Conservation (phyloP, 345 rosid genomes). For the Ceriops zippeliana region DNA sequence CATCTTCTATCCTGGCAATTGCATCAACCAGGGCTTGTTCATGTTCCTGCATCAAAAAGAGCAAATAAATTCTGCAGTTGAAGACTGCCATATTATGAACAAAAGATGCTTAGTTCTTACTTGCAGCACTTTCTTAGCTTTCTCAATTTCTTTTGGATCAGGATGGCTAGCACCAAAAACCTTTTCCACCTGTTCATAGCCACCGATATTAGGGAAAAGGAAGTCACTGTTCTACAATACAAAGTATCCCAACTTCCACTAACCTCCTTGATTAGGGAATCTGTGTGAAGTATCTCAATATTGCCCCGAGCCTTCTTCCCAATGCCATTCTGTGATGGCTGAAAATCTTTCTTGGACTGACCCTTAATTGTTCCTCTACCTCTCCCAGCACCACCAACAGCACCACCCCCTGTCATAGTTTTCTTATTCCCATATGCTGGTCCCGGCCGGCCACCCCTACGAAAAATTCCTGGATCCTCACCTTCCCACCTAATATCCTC, state of each 20-base stretch:
- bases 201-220: slow-evolving; percentile 10
- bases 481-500: slow-evolving; percentile 92
- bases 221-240: not conserved
- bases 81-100: not conserved
- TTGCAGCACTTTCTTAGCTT: slow-evolving; percentile 78
- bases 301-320: slow-evolving; percentile 78
- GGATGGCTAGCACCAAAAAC: slow-evolving; percentile 66
- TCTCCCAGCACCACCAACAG: slow-evolving; percentile 54
- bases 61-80: slow-evolving; percentile 4
- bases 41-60: slow-evolving; percentile 57
- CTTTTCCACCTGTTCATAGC: slow-evolving; percentile 69
- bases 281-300: slow-evolving; percentile 89
- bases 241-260: not conserved
- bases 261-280: slow-evolving; percentile 88
- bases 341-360: slow-evolving; percentile 48
- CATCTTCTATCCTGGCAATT: slow-evolving; percentile 85
- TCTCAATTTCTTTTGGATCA: slow-evolving; percentile 67
- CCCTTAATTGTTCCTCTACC: slow-evolving; percentile 67
- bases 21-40: slow-evolving; percentile 88
- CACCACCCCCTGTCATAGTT: slow-evolving; percentile 64
- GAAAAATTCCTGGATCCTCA: slow-evolving; percentile 63
- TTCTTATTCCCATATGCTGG: slow-evolving; percentile 73
- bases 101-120: slow-evolving; percentile 37
- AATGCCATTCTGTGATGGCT: slow-evolving; percentile 59
- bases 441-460: slow-evolving; percentile 74